Conservation (phyloP, 2,329 filamentous ascomycete species). For the Didymella glomerata region DNA sequence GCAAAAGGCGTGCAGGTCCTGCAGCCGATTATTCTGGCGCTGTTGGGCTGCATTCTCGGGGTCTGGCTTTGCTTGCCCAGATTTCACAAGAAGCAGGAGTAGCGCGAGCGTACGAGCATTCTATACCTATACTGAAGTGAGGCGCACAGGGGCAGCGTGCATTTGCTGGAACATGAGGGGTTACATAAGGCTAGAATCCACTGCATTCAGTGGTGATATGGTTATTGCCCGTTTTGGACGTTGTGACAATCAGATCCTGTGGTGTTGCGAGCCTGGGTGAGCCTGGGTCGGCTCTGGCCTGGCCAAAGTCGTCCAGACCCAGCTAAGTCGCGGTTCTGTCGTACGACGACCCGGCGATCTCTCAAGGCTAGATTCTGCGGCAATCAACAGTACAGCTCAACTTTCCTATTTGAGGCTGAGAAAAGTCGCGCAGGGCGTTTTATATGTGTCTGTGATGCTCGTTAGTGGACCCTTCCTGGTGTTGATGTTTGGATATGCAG, state of each 20-base stretch:
- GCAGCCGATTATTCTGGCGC: constrained; percentile 66
- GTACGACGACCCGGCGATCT: background rate
- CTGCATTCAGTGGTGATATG: background rate
- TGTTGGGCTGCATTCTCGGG: constrained; percentile 60
- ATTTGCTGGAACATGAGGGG: background rate
- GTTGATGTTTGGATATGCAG: background rate
- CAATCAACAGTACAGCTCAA: background rate
- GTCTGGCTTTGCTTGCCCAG: constrained; percentile 62
- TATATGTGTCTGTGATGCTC: background rate
- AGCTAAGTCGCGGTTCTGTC: background rate
- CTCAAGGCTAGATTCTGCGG: background rate
- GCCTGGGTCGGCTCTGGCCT: background rate
- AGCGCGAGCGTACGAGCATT: background rate
- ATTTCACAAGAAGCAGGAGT: constrained; percentile 55
- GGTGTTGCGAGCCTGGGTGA: background rate
- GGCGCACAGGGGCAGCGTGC: background rate
- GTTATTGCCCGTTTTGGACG: background rate
- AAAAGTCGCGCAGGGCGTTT: background rate
- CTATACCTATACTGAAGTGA: background rate
- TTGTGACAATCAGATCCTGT: background rate
- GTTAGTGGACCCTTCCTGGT: background rate
- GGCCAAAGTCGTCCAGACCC: background rate
- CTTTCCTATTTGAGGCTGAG: background rate
- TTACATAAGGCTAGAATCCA: background rate
- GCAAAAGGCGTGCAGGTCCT: constrained; percentile 66